Evolutionary conservation across 78 protist species (phyloP).

Genomic region (Cavenderia fasciculata): DNA sequence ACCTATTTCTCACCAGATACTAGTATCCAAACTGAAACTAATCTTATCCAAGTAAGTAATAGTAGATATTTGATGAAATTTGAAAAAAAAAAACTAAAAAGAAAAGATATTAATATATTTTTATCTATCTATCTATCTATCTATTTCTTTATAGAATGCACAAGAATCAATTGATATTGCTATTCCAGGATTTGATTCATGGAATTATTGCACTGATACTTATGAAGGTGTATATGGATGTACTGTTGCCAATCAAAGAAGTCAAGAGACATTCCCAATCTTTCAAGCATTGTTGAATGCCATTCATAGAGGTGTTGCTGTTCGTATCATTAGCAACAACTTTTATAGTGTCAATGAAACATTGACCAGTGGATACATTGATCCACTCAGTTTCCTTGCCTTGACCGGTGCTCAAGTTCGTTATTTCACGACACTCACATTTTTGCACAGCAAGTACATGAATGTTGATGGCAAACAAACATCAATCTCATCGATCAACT

Average conservation of each 20-base stretch:
- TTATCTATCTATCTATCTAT: neutral
- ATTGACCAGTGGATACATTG: slow-evolving; percentile 60
- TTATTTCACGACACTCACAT: slow-evolving; percentile 76
- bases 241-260: slow-evolving; percentile 54
- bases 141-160: slow-evolving; percentile 7
- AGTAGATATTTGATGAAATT: neutral
- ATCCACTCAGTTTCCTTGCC: slow-evolving; percentile 76
- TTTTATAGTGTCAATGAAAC: slow-evolving; percentile 35
- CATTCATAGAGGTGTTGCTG: slow-evolving; percentile 67
- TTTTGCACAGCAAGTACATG: slow-evolving; percentile 70
- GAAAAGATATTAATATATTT: neutral
- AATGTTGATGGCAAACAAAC: slow-evolving; percentile 50
- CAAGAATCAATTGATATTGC: slow-evolving; percentile 47
- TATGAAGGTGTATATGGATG: slow-evolving; percentile 65
- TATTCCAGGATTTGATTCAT: slow-evolving; percentile 70
- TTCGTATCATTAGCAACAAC: slow-evolving; percentile 78
- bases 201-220: slow-evolving; percentile 25
- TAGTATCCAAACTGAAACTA: slow-evolving; percentile 36
- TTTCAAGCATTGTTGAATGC: slow-evolving; percentile 82
- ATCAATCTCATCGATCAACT: slow-evolving; percentile 79
- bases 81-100: neutral
- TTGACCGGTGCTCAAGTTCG: slow-evolving; percentile 80
- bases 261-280: slow-evolving; percentile 72
- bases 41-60: slow-evolving; percentile 19
- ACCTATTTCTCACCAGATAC: slow-evolving; percentile 71